Evolutionary conservation across 2,329 filamentous ascomycete genomes (phyloP).

Genomic region (Pestalotiopsis sp.): DNA sequence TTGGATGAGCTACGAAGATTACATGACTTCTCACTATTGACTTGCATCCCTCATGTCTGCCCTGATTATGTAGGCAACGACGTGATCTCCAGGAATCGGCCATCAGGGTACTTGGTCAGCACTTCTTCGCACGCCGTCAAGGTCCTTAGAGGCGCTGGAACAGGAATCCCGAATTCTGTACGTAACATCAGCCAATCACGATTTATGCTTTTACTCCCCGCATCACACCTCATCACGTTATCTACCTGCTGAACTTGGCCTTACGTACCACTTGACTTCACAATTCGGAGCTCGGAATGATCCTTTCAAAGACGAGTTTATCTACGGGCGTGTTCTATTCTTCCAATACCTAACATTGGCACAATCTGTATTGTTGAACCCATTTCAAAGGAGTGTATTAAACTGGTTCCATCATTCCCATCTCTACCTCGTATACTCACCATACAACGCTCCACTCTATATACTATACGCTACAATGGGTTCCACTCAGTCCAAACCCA

Average conservation of each 20-base stretch:
- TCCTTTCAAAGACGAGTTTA: background rate
- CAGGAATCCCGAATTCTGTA: background rate
- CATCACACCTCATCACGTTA: background rate
- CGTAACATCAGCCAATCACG: background rate
- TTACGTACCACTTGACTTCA: background rate
- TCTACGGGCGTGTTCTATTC: background rate
- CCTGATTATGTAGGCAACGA: background rate
- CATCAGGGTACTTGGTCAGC: background rate
- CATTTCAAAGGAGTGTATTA: background rate
- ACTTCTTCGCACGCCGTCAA: background rate
- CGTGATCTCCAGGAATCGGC: background rate
- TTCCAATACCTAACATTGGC: background rate
- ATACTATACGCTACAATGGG: constrained; percentile 40
- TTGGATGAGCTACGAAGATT: background rate
- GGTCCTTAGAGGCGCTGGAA: background rate
- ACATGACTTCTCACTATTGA: background rate
- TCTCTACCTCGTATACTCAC: constrained; percentile 6
- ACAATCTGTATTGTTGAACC: background rate
- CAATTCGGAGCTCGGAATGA: background rate
- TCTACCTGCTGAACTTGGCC: background rate
- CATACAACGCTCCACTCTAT: background rate
- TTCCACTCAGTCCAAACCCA: constrained; percentile 44
- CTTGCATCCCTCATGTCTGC: background rate
- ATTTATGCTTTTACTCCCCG: background rate
- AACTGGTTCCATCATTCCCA: background rate